Conservation (phyloP, 352 stramenopile species). For the Phytophthora cryptogea region DNA sequence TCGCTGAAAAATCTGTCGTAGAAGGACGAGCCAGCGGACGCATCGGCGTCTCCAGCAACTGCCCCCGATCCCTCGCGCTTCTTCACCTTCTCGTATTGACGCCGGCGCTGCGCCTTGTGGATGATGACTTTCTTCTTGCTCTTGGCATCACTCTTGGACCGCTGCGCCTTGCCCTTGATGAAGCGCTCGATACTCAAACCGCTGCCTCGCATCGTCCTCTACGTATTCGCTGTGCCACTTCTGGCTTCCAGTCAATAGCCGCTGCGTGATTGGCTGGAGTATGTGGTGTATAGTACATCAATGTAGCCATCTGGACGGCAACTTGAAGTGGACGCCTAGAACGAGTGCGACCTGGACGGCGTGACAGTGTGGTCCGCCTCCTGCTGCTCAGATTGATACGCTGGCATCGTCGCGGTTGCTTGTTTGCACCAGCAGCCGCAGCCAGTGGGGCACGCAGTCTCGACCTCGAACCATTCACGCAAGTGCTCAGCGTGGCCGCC, state of each 20-base stretch:
- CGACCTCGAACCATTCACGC: constrained; percentile 76
- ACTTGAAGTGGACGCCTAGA: constrained; percentile 37
- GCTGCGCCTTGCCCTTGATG: constrained; percentile 84
- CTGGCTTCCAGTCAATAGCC: constrained; percentile 20
- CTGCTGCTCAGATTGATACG: constrained; percentile 34
- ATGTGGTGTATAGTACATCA: constrained; percentile 12
- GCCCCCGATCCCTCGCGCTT: constrained; percentile 44
- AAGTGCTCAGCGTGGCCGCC: constrained; percentile 76
- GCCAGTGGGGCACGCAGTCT: constrained; percentile 77
- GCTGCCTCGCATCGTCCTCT: constrained; percentile 60
- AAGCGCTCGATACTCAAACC: constrained; percentile 87
- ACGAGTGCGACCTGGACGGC: constrained; percentile 72
- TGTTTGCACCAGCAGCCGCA: constrained; percentile 89
- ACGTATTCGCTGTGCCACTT: constrained; percentile 5
- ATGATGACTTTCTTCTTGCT: constrained; percentile 86
- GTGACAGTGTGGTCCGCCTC: constrained; percentile 30
- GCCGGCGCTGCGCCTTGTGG: constrained; percentile 76
- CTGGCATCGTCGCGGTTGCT: constrained; percentile 51
- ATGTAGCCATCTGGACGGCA: constrained; percentile 17
- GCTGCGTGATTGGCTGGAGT: constrained; percentile 16
- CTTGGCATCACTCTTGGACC: constrained; percentile 79
- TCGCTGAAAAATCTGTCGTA: constrained; percentile 83
- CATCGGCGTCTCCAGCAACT: constrained; percentile 16
- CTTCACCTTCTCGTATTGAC: constrained; percentile 87
- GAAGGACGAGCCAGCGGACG: constrained; percentile 53